phyloP scores from a whole-genome alignment of 768 basidiomycete species.

The Zangia roseola region DNA sequence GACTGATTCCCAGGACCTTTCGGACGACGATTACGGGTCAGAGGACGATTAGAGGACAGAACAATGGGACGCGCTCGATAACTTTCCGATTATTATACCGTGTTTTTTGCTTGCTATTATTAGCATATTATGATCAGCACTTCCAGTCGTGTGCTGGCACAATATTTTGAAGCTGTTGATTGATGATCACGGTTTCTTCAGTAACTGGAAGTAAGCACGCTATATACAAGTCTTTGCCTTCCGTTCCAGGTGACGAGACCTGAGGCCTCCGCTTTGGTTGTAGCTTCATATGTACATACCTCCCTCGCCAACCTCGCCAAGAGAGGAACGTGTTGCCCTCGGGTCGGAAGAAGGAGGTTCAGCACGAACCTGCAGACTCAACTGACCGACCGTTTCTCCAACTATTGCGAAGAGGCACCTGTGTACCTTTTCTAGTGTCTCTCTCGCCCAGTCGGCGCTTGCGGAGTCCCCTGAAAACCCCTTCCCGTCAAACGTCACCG shows the following conservation, averaged over 20 bases:
- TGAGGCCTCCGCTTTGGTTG: too few relatives aligned
- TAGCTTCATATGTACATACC: constrained; percentile 48
- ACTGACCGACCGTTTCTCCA: constrained; percentile 18
- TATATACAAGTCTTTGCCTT: too few relatives aligned
- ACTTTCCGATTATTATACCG: too few relatives aligned
- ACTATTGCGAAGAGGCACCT: constrained; percentile 36
- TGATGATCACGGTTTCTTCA: too few relatives aligned
- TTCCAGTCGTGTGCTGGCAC: too few relatives aligned
- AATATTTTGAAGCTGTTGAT: too few relatives aligned
- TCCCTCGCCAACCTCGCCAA: constrained; percentile 43
- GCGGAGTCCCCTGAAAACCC: constrained; percentile 23
- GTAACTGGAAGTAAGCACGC: too few relatives aligned
- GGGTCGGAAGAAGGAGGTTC: constrained; percentile 10
- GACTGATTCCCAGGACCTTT: constrained; percentile 26
- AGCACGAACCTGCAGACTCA: constrained; percentile 5
- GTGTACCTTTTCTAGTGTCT: constrained; percentile 36
- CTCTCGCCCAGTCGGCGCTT: constrained; percentile 36
- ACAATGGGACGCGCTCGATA: too few relatives aligned
- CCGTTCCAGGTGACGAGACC: too few relatives aligned
- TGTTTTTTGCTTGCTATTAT: too few relatives aligned
- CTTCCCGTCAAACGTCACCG: constrained; percentile 36
- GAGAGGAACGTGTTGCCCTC: constrained; percentile 8
- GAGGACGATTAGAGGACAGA: constrained; percentile 39
- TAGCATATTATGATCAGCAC: too few relatives aligned
- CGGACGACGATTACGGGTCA: constrained; percentile 57